Base-by-base conservation (phyloP, 331 rosid species). In the Stylosanthes scabra region DNA sequence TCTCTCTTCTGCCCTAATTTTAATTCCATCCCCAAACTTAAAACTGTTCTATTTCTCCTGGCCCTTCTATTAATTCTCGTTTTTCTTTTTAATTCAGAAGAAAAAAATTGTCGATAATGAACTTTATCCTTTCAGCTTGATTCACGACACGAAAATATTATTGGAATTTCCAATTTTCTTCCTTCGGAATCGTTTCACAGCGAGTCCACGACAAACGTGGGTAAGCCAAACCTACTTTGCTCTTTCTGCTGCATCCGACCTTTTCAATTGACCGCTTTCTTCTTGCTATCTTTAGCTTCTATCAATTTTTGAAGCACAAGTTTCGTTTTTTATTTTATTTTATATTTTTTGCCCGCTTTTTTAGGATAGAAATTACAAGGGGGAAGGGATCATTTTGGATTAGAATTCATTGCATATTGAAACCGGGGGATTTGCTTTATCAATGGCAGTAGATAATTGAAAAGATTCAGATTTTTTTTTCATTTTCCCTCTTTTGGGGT, bases 1-100 rank as follows among this genome's bases (percentile, higher is more conserved):
- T 57, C 74, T 72, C 62, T 74, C 74, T 61, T 63, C 40, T 64
- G 57, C 80, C 76, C 77, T 74, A 71, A 57, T 78, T 64, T 27
- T 6, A 15, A 46, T 59, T 72, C 54, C 54, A 20, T 57, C 54
- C 41, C 3, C 70, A 67, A 25, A 59, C n/a, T 51, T 80, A 71
- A 14, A 6, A 49, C 83, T 70, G 55, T 80, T 47, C 28, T 31
- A 42, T 80, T 50, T 59, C 72, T 74, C 50, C 2, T 58, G 0
- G 25, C 25, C 25, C 25, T 41, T 54, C 9, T 49, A 12, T 20
- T n/a, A 27, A 25, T 14, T 57, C 37, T 28, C 37, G 37, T 31
- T 31, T 31, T 31, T 31, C 5, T 5, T 31, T 31, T 31, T 31
- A 31, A 31, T 31, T 45, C 15, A 13, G 6, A 0, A n/a, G 14